Conservation (phyloP, 2,329 filamentous ascomycete species). For the Cytospora leucostoma region DNA sequence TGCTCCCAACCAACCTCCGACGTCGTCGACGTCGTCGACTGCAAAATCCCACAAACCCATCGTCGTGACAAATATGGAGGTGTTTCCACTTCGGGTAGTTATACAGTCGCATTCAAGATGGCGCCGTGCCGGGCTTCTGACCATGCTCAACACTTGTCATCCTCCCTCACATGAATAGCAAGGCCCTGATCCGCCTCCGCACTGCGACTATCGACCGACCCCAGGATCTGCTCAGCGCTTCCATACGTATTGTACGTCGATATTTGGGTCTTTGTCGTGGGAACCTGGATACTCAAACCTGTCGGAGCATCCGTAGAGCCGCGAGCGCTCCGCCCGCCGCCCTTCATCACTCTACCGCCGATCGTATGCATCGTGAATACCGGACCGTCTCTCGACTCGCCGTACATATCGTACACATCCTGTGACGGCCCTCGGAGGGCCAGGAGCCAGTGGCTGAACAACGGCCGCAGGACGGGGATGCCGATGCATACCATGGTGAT, state of each 20-base stretch:
- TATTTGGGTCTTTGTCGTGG: neutral
- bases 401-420: neutral
- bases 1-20: no score
- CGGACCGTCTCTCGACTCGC: neutral
- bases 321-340: neutral
- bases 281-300: neutral
- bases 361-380: slow-evolving; percentile 2
- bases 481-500: slow-evolving; percentile 41
- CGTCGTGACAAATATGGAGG: no score
- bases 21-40: no score
- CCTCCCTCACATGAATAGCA: neutral
- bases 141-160: neutral
- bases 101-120: neutral
- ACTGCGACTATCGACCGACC: neutral
- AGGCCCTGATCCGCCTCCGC: neutral
- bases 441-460: slow-evolving; percentile 30
- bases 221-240: slow-evolving; percentile 1
- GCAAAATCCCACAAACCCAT: no score
- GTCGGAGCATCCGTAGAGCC: neutral
- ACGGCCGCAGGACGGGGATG: slow-evolving; percentile 40
- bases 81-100: neutral
- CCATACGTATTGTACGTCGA: neutral
- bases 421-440: neutral
- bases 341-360: neutral
- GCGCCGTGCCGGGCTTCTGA: neutral